These are phyloP conservation scores for Blepharisma japonicum DNA, from an alignment of 73 alveolate species.

Conservation along the genomic window DNA sequence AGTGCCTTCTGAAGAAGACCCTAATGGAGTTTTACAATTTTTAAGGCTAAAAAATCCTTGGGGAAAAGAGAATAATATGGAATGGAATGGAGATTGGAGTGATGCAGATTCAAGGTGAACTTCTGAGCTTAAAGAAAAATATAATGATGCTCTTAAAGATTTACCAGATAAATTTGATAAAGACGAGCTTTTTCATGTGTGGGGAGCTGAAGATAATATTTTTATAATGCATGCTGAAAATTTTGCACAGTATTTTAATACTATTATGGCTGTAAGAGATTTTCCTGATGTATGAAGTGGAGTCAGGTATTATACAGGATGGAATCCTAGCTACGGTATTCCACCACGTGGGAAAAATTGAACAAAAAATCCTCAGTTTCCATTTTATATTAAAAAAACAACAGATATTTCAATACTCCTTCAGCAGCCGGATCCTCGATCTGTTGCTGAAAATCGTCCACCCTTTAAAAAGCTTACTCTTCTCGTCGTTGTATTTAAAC, in stretches of 20 bases:
- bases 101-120: constrained; percentile 24
- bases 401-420: constrained; percentile 34
- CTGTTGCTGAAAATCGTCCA: constrained; percentile 41
- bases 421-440: constrained; percentile 62
- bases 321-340: constrained; percentile 66
- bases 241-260: constrained; percentile 48
- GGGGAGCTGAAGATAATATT: constrained; percentile 56
- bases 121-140: background rate
- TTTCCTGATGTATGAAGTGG: constrained; percentile 60
- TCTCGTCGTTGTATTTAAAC: constrained; percentile 38
- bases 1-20: constrained; percentile 40
- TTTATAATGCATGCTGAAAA: constrained; percentile 52
- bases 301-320: constrained; percentile 37
- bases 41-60: constrained; percentile 97
- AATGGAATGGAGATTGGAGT: constrained; percentile 31
- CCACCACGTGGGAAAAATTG: constrained; percentile 55
- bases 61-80: constrained; percentile 79
- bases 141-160: background rate
- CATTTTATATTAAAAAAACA: constrained; percentile 38
- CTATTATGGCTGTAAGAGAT: constrained; percentile 52
- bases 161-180: constrained; percentile 32
- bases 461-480: constrained; percentile 37
- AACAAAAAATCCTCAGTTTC: constrained; percentile 53
- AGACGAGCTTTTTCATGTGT: constrained; percentile 51
- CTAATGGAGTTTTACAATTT: constrained; percentile 55